These are phyloP conservation scores for Boletus rubroflammeus DNA, from an alignment of 768 basidiomycete species.

Conservation along the genomic window DNA sequence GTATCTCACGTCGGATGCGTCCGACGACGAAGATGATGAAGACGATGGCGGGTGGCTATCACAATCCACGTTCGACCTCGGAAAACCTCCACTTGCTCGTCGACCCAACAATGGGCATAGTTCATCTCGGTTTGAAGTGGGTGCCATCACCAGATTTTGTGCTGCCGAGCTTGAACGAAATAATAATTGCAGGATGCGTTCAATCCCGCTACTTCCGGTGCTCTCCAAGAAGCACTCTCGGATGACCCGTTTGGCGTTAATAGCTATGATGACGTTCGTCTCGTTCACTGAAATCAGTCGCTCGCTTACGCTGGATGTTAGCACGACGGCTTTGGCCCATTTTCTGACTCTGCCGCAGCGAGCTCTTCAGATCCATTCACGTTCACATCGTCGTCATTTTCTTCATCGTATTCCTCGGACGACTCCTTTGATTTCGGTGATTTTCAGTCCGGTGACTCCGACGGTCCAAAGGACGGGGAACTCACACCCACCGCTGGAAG, in stretches of 20 bases:
- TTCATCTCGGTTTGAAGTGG: slow-evolving; percentile 53
- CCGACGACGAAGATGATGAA: slow-evolving; percentile 55
- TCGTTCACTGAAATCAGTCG: not conserved
- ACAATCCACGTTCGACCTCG: slow-evolving; percentile 66
- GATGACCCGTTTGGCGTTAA: slow-evolving; percentile 49
- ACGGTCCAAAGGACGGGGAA: slow-evolving; percentile 37
- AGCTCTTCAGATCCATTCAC: slow-evolving; percentile 53
- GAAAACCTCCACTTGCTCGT: slow-evolving; percentile 45
- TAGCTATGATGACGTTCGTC: slow-evolving; percentile 48
- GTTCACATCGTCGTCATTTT: slow-evolving; percentile 40
- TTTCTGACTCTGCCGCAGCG: slow-evolving; percentile 60
- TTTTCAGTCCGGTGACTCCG: slow-evolving; percentile 52
- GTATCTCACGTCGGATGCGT: slow-evolving; percentile 48
- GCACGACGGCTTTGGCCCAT: slow-evolving; percentile 76
- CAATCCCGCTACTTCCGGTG: slow-evolving; percentile 32
- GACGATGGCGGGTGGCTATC: slow-evolving; percentile 82
- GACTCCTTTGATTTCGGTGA: slow-evolving; percentile 77
- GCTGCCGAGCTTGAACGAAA: not conserved
- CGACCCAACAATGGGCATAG: slow-evolving; percentile 47
- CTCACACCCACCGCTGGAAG: slow-evolving; percentile 65
- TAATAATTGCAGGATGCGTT: slow-evolving; percentile 47
- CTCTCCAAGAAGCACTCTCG: slow-evolving; percentile 35
- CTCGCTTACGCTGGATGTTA: slow-evolving; percentile 14
- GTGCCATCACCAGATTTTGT: slow-evolving; percentile 22
- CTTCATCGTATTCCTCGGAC: slow-evolving; percentile 60